Percentiles rank a stretch among this genome's conserved stretches.
Conservation (phyloP, 306 rosid genomes). For the Medicago ruthenica region DNA sequence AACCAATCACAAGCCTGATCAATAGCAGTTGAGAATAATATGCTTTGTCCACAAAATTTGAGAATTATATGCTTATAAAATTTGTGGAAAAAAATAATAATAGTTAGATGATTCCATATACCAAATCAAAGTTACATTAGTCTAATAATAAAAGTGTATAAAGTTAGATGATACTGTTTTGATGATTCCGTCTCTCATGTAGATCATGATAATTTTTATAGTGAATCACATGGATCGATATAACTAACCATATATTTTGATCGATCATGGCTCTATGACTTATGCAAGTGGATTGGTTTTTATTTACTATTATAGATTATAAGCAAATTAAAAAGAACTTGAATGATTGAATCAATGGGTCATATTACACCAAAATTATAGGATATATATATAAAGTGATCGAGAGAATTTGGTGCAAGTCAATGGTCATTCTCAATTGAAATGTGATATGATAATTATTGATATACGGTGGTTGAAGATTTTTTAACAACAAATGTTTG, state of each 20-base stretch:
- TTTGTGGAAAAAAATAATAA: background rate
- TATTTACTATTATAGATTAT: background rate
- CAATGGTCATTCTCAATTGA: conserved; percentile 33
- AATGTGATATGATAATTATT: conserved; percentile 15
- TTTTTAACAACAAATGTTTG: background rate
- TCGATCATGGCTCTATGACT: background rate
- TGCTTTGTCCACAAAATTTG: background rate
- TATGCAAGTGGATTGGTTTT: background rate
- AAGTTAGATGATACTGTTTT: conserved; percentile 4
- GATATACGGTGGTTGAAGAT: conserved; percentile 13
- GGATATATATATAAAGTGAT: conserved; percentile 3
- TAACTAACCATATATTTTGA: conserved; percentile 8
- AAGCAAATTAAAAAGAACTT: background rate
- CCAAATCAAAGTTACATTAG: conserved; percentile 1
- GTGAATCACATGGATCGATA: conserved; percentile 16
- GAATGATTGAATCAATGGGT: background rate
- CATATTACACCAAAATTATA: background rate
- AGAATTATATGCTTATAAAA: conserved; percentile 26
- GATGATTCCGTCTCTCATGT: conserved; percentile 17
- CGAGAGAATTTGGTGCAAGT: conserved; percentile 29
- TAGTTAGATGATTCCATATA: conserved; percentile 1
- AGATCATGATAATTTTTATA: background rate
- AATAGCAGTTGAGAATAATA: conserved; percentile 15
- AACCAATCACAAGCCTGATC: conserved; percentile 28
- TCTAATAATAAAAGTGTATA: conserved; percentile 6